Evolutionary conservation across 129 eudicot species (phyloP), one percentile per base, ranked within the genome.

Genomic region (Logfia minima): DNA sequence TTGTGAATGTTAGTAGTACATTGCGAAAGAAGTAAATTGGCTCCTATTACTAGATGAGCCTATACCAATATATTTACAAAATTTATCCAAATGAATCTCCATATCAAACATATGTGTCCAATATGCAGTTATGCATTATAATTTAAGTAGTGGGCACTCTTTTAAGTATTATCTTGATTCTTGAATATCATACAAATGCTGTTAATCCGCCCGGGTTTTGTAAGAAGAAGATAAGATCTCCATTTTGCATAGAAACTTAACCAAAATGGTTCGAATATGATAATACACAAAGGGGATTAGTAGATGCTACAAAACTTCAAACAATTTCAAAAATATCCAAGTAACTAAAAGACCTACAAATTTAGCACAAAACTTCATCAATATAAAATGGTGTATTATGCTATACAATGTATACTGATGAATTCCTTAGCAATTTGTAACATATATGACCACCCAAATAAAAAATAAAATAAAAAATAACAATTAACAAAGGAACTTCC

Each of bases 161-260:
- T 26, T 24, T 75, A 75, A 45, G 52, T 34, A 70, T 51, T 41
- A 41, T 78, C 76, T 70, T 69, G 71, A 70, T 28, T 78, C 76
- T 70, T 69, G 71, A 70, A 70, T 41, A 43, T 13, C 70, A 41
- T 70, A 31, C 19, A 9, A 19, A 68, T 56, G 72, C 32, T 65
- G 16, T 22, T 68, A 55, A 67, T 3, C 19, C 19, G 6, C 11
- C 67, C 10, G 22, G 41, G 51, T 26, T 16, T 58, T 39, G 4
- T 7, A 31, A 51, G 32, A 76, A 10, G 55, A 51, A 32, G 80
- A 76, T 66, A 67, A 56, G 26, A 37, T 35, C 23, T 23, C 32
- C 19, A 35, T 5, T 58, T 56, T 66, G 69, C 45, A 17, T 18
- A 37, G 6, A 58, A 67, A 35, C 37, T 13, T 8, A 77, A 67